Conservation (phyloP, 225 moss, liverwort and hornwort genomes). For the Ulota crispa region DNA sequence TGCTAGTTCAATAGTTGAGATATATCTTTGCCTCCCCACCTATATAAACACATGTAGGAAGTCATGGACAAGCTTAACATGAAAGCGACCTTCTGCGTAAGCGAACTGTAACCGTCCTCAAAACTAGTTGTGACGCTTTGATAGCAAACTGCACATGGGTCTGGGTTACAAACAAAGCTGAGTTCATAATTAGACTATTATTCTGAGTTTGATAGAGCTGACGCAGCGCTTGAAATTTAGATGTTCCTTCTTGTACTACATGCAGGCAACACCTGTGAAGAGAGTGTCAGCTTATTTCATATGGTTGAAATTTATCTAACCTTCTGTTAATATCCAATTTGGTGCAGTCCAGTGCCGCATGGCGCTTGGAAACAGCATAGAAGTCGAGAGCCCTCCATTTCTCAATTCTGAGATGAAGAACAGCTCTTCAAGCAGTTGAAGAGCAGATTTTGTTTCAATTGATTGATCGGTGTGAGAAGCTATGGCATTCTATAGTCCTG, state of each 20-base stretch:
- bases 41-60: conserved; percentile 24
- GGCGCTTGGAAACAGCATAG: conserved; percentile 16
- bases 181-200: background rate
- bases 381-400: background rate
- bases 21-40: background rate
- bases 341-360: conserved; percentile 11
- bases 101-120: conserved; percentile 14
- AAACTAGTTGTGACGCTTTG: background rate
- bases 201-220: background rate
- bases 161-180: conserved; percentile 6
- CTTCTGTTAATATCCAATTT: conserved; percentile 1
- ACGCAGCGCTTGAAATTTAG: background rate
- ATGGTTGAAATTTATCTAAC: conserved; percentile 11
- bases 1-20: conserved; percentile 11
- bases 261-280: background rate
- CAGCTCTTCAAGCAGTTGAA: background rate
- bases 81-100: conserved; percentile 11
- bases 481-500: conserved; percentile 43
- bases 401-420: background rate
- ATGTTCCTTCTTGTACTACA: background rate
- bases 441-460: background rate
- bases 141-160: background rate
- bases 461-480: conserved; percentile 5
- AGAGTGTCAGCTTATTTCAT: background rate
- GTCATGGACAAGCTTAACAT: conserved; percentile 26